These are phyloP conservation scores for Lactuca saligna DNA, from an alignment of 129 eudicot species.

Conservation along the genomic window DNA sequence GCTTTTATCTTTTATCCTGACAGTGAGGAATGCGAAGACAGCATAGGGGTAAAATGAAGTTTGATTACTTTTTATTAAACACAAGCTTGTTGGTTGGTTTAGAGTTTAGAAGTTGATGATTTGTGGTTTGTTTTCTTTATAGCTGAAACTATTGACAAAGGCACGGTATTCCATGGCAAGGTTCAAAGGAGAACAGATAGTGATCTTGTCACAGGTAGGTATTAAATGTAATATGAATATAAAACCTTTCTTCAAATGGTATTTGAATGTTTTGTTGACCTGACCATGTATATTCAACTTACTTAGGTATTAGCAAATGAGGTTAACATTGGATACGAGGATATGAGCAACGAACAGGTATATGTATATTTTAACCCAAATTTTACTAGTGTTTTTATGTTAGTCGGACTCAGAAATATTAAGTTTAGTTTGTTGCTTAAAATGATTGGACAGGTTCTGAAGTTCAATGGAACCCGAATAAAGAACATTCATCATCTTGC, in stretches of 20 bases:
- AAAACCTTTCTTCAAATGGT: neutral
- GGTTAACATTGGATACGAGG: conserved; percentile 91
- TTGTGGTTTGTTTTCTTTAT: conserved; percentile 14
- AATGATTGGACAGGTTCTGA: conserved; percentile 61
- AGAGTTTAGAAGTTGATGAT: conserved; percentile 7
- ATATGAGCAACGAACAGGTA: conserved; percentile 93
- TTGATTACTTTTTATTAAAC: neutral
- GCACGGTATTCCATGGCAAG: conserved; percentile 88
- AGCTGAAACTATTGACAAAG: conserved; percentile 85
- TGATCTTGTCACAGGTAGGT: conserved; percentile 83
- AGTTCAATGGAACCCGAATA: conserved; percentile 74
- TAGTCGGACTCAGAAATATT: conserved; percentile 9
- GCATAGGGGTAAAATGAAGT: conserved; percentile 61
- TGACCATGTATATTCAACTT: conserved; percentile 1
- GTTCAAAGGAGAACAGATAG: conserved; percentile 93
- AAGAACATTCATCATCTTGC: conserved; percentile 92
- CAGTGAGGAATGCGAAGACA: conserved; percentile 93
- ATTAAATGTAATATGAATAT: neutral
- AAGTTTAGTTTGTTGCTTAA: conserved; percentile 1
- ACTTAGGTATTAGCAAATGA: conserved; percentile 89
- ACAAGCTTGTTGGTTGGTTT: neutral
- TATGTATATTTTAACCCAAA: too few species aligned
- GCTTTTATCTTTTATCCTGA: conserved; percentile 14
- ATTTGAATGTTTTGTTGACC: conserved; percentile 13
- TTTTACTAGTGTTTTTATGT: too few species aligned